These are phyloP conservation scores for Lichtheimia hyalospora DNA, from an alignment of 371 early-diverging fungal genomes.

Conservation along the genomic window DNA sequence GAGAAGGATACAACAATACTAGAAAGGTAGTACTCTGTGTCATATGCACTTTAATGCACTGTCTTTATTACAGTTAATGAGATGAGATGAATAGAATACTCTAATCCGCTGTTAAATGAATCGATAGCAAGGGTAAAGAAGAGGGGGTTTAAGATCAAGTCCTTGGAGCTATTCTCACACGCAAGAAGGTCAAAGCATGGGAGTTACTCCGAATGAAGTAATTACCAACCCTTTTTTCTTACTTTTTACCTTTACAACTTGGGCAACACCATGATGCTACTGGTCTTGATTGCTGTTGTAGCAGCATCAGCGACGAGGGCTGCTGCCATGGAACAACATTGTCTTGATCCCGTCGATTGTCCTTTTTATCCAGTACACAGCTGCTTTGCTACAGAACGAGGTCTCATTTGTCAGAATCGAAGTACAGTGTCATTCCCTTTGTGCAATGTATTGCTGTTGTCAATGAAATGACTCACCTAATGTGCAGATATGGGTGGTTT, in stretches of 20 bases:
- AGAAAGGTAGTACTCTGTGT: constrained; percentile 17
- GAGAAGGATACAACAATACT: constrained; percentile 19
- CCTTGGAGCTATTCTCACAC: neutral
- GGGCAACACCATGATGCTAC: neutral
- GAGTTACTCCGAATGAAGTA: neutral
- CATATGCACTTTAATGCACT: constrained; percentile 18
- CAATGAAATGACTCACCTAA: neutral
- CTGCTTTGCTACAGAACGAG: constrained; percentile 43
- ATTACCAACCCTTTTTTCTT: neutral
- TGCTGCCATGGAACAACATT: constrained; percentile 24
- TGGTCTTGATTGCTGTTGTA: neutral
- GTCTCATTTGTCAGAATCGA: constrained; percentile 40
- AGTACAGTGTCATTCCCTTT: constrained; percentile 20
- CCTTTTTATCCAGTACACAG: constrained; percentile 43
- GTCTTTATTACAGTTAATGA: constrained; percentile 21
- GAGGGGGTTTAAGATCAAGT: constrained; percentile 16
- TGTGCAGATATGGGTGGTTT: constrained; percentile 32
- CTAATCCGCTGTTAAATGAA: constrained; percentile 20
- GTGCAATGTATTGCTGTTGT: constrained; percentile 2
- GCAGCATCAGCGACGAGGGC: neutral
- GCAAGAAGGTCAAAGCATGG: neutral
- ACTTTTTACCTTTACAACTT: neutral
- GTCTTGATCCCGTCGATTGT: constrained; percentile 43
- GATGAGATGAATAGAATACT: no score
- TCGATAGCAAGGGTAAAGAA: constrained; percentile 23